Conservation (phyloP, 352 stramenopile genomes). For the Phytophthora ohioensis region DNA sequence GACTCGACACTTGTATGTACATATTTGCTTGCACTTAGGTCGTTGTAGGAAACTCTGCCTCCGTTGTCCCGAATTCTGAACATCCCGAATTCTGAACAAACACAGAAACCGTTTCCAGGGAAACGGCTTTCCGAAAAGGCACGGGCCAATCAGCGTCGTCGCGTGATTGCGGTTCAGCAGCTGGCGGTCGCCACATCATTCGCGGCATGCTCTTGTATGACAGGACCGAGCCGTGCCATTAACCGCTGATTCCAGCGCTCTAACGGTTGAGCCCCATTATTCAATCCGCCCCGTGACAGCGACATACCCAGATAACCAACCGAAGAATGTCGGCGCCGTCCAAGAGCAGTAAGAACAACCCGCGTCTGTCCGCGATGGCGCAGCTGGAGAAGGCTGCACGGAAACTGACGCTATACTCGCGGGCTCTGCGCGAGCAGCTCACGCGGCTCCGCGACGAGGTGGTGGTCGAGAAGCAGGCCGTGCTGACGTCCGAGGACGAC, state of each 20-base stretch:
- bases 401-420: slow-evolving; percentile 61
- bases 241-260: neutral
- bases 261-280: slow-evolving; percentile 33
- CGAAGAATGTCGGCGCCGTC: slow-evolving; percentile 38
- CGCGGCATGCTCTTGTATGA: slow-evolving; percentile 15
- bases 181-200: slow-evolving; percentile 44
- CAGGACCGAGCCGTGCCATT: slow-evolving; percentile 7
- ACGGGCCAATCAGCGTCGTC: slow-evolving; percentile 26
- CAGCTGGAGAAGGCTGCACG: slow-evolving; percentile 59
- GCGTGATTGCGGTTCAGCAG: slow-evolving; percentile 33
- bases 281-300: slow-evolving; percentile 16
- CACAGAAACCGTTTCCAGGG: slow-evolving; percentile 24
- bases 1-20: slow-evolving; percentile 18
- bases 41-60: slow-evolving; percentile 2
- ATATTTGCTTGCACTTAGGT: neutral
- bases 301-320: neutral
- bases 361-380: slow-evolving; percentile 24
- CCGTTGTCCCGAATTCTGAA: slow-evolving; percentile 27
- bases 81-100: slow-evolving; percentile 29
- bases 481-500: slow-evolving; percentile 61
- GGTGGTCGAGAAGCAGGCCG: slow-evolving; percentile 39
- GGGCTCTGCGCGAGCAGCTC: slow-evolving; percentile 54
- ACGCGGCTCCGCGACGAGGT: slow-evolving; percentile 47
- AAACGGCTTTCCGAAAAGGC: slow-evolving; percentile 36
- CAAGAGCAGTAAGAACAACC: slow-evolving; percentile 35